Percentiles rank a stretch among this genome's conserved stretches.
Evolutionary conservation across 2,329 filamentous ascomycete genomes (phyloP).

Genomic region (Cladosporium sp.): DNA sequence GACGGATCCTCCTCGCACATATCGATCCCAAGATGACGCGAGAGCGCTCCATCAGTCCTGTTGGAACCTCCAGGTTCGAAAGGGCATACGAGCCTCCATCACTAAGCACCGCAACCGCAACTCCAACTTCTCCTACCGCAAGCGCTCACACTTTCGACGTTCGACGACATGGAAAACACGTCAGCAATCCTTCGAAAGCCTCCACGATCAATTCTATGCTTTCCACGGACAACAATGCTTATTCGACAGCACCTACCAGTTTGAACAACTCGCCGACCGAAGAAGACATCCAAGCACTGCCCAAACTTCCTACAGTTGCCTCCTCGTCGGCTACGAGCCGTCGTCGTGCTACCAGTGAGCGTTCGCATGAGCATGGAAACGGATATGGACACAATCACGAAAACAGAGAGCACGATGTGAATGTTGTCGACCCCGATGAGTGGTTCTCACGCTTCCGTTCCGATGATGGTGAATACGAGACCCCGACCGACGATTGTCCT

Average conservation of each 20-base stretch:
- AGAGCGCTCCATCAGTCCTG: slow-evolving; percentile 22
- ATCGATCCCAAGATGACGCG: slow-evolving; percentile 11
- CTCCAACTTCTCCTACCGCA: slow-evolving; percentile 9
- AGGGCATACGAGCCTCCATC: slow-evolving; percentile 21
- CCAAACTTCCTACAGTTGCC: not conserved
- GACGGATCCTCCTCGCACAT: not conserved
- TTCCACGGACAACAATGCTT: not conserved
- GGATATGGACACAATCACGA: not conserved
- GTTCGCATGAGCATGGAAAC: not conserved
- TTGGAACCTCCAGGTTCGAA: slow-evolving; percentile 30
- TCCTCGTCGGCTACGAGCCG: not conserved
- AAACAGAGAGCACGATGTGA: not conserved
- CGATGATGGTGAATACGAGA: slow-evolving; percentile 25
- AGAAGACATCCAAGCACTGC: slow-evolving; percentile 3
- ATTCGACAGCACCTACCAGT: slow-evolving; percentile 12
- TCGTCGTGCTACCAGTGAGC: not conserved
- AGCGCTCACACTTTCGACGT: not conserved
- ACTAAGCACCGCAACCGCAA: slow-evolving; percentile 15
- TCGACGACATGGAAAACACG: slow-evolving; percentile 7
- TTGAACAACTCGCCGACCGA: slow-evolving; percentile 10
- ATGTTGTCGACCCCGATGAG: slow-evolving; percentile 24
- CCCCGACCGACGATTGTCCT: slow-evolving; percentile 29
- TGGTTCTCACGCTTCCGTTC: slow-evolving; percentile 34
- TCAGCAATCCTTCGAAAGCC: slow-evolving; percentile 15
- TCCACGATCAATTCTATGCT: slow-evolving; percentile 12